Evolutionary conservation across 345 rosid genomes (phyloP), one percentile per base, ranked within the genome.

Genomic region (Conringia planisiliqua): DNA sequence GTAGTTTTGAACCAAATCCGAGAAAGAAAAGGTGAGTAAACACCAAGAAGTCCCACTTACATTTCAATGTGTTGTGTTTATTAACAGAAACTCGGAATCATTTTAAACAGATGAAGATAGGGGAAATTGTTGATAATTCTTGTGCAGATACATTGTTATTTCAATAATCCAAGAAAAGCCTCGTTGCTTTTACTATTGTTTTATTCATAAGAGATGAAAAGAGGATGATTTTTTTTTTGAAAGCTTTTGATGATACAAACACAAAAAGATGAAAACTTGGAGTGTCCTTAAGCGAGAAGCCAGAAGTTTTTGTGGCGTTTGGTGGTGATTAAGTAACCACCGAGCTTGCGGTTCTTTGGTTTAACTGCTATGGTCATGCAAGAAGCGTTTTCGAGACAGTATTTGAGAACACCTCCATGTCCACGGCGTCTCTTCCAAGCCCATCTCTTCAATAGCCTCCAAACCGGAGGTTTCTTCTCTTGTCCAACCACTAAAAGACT

Each of bases 271-370:
- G 33, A 48, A 68, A 62, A 35, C 44, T 35, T 69, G 39, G 0
- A 4, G 14, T 63, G 46, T 56, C 22, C 11, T 80, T 77, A 94
- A 80, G 98, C 98, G 50, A 91, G 80, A 48, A 89, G 97, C 98
- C 98, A 94, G 73, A 94, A 94, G 7, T 88, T 89, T 43, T 85
- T 91, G 81, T 89, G 98, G 55, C 96, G 85, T 67, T 91, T 91
- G 27, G 93, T 94, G 71, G 98, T 94, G 75, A 94, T 94, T 82
- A 87, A 83, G 85, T 91, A 91, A 48, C 97, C 96, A 0, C 97
- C 98, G 16, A 82, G 86, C 57, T 83, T 84, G 55, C 80, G 87
- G 78, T 87, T 87, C 83, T 91, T 91, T 56, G 89, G 87, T 72
- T 93, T 86, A 54, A 89, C 96, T 0, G 91, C 97, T 66, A 94